Conservation (phyloP, 2,329 filamentous ascomycete species). For the Metarhizium robertsii region DNA sequence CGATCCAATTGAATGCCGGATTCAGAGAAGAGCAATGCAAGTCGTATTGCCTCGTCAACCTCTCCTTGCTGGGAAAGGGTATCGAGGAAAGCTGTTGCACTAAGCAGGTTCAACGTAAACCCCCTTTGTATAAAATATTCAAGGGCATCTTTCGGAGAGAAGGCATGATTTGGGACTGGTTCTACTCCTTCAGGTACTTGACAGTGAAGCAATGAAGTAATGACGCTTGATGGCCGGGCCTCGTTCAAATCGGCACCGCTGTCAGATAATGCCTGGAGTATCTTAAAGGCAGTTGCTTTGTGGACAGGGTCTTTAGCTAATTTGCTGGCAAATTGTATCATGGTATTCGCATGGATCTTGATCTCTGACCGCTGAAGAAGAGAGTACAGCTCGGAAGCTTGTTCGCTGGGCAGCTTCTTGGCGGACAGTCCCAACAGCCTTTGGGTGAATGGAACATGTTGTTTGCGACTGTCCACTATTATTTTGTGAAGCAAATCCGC, state of each 20-base stretch:
- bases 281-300: conserved; percentile 33
- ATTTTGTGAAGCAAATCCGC: conserved; percentile 19
- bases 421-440: conserved; percentile 25
- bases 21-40: conserved; percentile 24
- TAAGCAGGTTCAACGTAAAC: conserved; percentile 51
- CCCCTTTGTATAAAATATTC: conserved; percentile 47
- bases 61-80: conserved; percentile 52
- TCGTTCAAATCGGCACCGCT: conserved; percentile 35
- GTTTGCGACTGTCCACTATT: conserved; percentile 18
- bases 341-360: conserved; percentile 31
- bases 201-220: conserved; percentile 47
- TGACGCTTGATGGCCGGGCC: conserved; percentile 40
- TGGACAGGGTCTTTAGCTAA: conserved; percentile 30
- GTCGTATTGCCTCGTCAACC: conserved; percentile 24
- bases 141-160: conserved; percentile 22
- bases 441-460: conserved; percentile 28
- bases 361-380: conserved; percentile 20
- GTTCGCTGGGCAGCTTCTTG: conserved; percentile 18
- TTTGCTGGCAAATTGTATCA: conserved; percentile 36
- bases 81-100: conserved; percentile 59
- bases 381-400: conserved; percentile 25
- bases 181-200: conserved; percentile 11
- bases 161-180: conserved; percentile 9
- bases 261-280: conserved; percentile 28
- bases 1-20: conserved; percentile 50